Percentiles rank a stretch among this genome's conserved stretches.
phyloP scores from a whole-genome alignment of 1,139 yeast genomes.

The Yamadazyma atmosphaerica region DNA sequence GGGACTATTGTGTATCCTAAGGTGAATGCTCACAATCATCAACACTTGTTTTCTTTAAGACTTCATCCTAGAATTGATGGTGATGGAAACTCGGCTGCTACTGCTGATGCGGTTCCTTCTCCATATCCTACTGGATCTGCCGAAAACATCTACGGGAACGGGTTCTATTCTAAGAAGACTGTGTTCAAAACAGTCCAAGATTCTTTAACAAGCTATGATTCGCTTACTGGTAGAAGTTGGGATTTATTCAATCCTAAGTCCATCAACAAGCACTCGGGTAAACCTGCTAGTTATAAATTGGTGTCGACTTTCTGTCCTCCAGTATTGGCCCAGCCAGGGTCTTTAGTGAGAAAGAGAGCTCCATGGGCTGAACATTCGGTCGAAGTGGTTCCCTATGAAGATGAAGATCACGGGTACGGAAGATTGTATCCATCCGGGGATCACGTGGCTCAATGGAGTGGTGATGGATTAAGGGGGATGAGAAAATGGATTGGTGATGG shows the following conservation, averaged over 20 bases:
- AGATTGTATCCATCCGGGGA: constrained; percentile 78
- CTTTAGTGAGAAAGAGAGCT: constrained; percentile 77
- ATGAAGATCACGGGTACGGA: constrained; percentile 50
- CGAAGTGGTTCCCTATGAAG: constrained; percentile 69
- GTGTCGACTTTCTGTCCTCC: constrained; percentile 78
- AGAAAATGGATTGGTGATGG: constrained; percentile 76
- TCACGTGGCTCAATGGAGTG: constrained; percentile 78
- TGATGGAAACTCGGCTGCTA: constrained; percentile 71
- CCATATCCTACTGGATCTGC: constrained; percentile 61
- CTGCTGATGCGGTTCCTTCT: constrained; percentile 62
- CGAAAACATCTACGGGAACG: constrained; percentile 76
- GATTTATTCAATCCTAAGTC: constrained; percentile 73
- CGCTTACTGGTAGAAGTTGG: constrained; percentile 71
- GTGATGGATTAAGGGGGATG: constrained; percentile 71
- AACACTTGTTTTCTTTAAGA: constrained; percentile 79
- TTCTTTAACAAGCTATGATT: constrained; percentile 62
- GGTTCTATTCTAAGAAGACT: constrained; percentile 62
- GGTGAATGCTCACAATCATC: constrained; percentile 83
- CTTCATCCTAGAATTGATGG: constrained; percentile 82
- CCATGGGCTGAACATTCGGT: constrained; percentile 73
- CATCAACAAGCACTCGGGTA: constrained; percentile 66
- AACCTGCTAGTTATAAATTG: constrained; percentile 74
- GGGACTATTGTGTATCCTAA: constrained; percentile 80
- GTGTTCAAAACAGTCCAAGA: constrained; percentile 67
- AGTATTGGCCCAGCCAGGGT: constrained; percentile 70